Conservation (phyloP, 345 rosid species). For the Brassica carinata region DNA sequence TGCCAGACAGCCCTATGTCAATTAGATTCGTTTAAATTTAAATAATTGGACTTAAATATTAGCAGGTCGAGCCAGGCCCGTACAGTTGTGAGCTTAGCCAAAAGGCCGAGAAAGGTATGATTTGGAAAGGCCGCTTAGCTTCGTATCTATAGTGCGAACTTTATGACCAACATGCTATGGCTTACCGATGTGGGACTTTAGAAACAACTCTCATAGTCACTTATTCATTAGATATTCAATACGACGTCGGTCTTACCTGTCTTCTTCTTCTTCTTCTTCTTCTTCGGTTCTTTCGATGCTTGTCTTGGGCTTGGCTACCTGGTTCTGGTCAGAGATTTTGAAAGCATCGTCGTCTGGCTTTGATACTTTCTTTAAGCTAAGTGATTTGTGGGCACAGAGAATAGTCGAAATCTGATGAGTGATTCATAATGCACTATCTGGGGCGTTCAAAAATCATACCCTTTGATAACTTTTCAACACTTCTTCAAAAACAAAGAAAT, state of each 20-base stretch:
- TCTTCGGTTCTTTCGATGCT: neutral
- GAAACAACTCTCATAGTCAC: neutral
- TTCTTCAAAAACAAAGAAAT: neutral
- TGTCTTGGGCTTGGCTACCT: neutral
- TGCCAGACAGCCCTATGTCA: too few relatives aligned
- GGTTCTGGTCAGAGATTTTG: neutral
- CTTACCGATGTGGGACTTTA: neutral
- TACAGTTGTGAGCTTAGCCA: conserved; percentile 53
- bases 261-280: neutral
- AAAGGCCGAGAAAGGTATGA: conserved; percentile 74
- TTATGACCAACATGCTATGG: neutral
- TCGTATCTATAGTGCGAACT: too few relatives aligned
- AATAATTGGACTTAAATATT: neutral
- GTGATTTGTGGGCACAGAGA: neutral
- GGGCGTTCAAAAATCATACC: neutral
- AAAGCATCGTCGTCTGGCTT: neutral
- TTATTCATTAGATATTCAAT: neutral
- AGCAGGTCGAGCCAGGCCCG: conserved; percentile 25
- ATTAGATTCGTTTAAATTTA: too few relatives aligned
- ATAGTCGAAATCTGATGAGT: too few relatives aligned
- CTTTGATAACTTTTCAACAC: neutral
- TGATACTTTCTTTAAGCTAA: neutral
- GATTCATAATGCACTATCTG: too few relatives aligned
- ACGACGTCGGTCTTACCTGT: neutral
- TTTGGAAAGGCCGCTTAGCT: too few relatives aligned